Base-by-base conservation (phyloP, 768 basidiomycete genomes). In the Dentipellis fragilis region DNA sequence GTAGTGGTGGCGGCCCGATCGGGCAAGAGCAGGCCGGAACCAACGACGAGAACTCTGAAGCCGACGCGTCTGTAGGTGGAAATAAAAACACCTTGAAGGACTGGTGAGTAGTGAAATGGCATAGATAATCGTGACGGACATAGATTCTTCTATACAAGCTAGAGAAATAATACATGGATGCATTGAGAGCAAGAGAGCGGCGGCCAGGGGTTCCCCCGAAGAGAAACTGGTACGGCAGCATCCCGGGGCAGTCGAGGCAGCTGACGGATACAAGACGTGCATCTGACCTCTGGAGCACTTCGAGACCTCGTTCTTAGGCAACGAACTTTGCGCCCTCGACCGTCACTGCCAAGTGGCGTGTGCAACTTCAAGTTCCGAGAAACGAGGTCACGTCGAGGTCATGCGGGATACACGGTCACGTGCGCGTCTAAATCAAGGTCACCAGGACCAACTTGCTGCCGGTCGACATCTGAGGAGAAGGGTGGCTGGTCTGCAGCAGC, bases 1-100 rank as follows among this genome's bases (percentile, higher is more conserved):
- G 71, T 72, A 55, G 23, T 22, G 54, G 54, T 47, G 36, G 14
- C 47, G 54, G 48, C 48, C 54, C 46, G 23, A 54, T 54, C 54
- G 54, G 54, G 54, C 40, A 23, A 10, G 17, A 19, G 29, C 29
- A 29, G 3, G 29, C 29, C 29, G 29, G 29, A 29, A 29, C 29
- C 29, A 29, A 29, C 29, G 29, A 29, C 6, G 29, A 29, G 29
- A 29, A 29, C 29, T 29, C 29, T 29, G 29, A 29, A 29, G 29
- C 29, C 29, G 29, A 29, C 29, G 29, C 29, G 29, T 29, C 29
- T 6, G 29, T 29, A 29, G 29, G 29, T 29, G 29, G 29, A 3
- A 29, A 29, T 29, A 29, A 3, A 29, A 6, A 29, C 29, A 29
- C 6, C 6, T 29, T 29, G 29, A 6, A 29, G 29, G 6, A 29